These are phyloP conservation scores for Physcomitrellopsis africana DNA, from an alignment of 225 moss, liverwort and hornwort species.

Conservation along the genomic window DNA sequence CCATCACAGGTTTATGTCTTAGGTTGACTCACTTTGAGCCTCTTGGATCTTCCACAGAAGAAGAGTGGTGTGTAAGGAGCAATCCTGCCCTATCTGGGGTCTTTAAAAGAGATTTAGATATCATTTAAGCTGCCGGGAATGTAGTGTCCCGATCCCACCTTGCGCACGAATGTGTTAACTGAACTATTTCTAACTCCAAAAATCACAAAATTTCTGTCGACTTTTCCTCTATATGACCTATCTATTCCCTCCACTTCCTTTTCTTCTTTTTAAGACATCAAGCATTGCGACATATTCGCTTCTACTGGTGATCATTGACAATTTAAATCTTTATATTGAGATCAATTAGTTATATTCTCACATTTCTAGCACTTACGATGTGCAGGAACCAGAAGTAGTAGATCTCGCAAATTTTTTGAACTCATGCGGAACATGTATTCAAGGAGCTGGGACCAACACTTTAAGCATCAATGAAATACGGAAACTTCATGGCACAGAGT, in stretches of 20 bases:
- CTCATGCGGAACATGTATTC: conserved; percentile 86
- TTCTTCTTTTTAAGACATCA: background rate
- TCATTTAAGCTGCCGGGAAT: background rate
- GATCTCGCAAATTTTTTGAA: conserved; percentile 92
- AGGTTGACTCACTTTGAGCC: background rate
- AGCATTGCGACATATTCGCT: conserved; percentile 1
- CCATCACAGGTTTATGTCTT: background rate
- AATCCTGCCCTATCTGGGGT: background rate
- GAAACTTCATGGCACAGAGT: conserved; percentile 77
- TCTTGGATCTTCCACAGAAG: background rate
- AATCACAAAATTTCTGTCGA: background rate
- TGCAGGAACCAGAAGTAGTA: conserved; percentile 94
- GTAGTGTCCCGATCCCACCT: background rate
- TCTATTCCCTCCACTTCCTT: background rate
- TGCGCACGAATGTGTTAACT: background rate
- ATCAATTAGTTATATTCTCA: conserved; percentile 7
- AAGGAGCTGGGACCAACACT: conserved; percentile 81
- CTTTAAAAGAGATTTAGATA: background rate
- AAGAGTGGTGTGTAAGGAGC: background rate
- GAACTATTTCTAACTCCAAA: background rate
- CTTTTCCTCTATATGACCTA: background rate
- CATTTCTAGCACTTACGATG: background rate
- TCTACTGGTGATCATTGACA: background rate
- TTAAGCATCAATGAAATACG: conserved; percentile 71
- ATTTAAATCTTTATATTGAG: background rate